Evolutionary conservation across 2,329 filamentous ascomycete species (phyloP).

Genomic region (Exophiala xenobiotica): DNA sequence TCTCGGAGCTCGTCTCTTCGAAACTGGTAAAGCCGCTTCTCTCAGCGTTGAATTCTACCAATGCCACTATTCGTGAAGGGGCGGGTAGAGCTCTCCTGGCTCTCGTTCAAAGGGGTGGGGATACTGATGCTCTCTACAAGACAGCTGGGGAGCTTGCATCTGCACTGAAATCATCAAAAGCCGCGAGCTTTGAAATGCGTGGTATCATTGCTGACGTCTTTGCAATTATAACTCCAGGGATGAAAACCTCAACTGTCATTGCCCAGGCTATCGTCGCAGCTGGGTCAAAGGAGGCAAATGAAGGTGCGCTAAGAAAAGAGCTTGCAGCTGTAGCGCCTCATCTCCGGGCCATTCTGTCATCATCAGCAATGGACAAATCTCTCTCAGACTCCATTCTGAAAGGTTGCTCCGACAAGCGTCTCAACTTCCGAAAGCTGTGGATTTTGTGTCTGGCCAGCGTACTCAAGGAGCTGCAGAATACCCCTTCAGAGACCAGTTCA

Average conservation of each 20-base stretch:
- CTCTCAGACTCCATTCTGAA: constrained; percentile 72
- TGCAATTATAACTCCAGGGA: constrained; percentile 60
- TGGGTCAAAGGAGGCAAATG: constrained; percentile 83
- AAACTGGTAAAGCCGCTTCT: constrained; percentile 82
- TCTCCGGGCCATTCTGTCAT: constrained; percentile 61
- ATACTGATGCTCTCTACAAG: constrained; percentile 59
- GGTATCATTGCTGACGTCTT: constrained; percentile 81
- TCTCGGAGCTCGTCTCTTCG: constrained; percentile 69
- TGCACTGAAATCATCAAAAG: constrained; percentile 79
- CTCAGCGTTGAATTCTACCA: constrained; percentile 90
- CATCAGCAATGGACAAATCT: constrained; percentile 63
- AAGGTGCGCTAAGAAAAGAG: constrained; percentile 74
- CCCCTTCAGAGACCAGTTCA: constrained; percentile 45
- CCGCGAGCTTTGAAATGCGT: constrained; percentile 81
- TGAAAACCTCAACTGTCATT: constrained; percentile 64
- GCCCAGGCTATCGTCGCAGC: constrained; percentile 65
- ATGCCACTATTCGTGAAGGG: constrained; percentile 71
- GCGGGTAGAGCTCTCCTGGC: constrained; percentile 72
- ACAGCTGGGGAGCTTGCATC: constrained; percentile 74
- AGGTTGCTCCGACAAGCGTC: constrained; percentile 81
- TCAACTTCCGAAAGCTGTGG: constrained; percentile 76
- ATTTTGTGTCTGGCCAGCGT: constrained; percentile 49
- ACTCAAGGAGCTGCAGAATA: constrained; percentile 17
- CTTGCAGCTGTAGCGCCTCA: constrained; percentile 69
- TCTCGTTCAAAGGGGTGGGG: constrained; percentile 64